A percentile compares a stretch with the other conserved stretches of the same genome.
These are phyloP conservation scores for Arxiozyma slooffiae DNA, from an alignment of 1,139 yeast genomes.

Conservation along the genomic window DNA sequence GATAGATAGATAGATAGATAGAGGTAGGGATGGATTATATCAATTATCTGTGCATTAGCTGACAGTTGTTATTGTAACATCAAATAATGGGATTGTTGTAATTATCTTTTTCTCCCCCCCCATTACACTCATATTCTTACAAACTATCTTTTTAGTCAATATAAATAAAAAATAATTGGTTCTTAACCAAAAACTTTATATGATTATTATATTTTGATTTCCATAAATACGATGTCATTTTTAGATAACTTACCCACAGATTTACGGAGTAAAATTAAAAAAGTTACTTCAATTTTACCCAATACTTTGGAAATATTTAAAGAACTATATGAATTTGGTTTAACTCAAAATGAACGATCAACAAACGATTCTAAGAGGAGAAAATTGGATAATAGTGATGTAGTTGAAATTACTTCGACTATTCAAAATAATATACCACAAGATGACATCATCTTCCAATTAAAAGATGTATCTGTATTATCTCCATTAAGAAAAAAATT, in stretches of 20 bases:
- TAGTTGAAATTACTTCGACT: neutral
- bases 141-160: no score
- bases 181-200: no score
- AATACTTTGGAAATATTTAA: constrained; percentile 19
- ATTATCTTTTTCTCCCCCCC: no score
- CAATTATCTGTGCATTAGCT: no score
- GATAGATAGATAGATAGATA: no score
- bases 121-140: no score
- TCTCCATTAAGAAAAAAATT: constrained; percentile 45
- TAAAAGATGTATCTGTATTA: constrained; percentile 41
- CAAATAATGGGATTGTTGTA: no score
- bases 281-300: constrained; percentile 16
- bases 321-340: constrained; percentile 19
- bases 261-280: constrained; percentile 21
- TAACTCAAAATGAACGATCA: neutral
- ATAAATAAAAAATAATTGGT: no score
- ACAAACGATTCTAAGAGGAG: constrained; percentile 6
- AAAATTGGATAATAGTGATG: neutral
- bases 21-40: no score
- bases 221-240: constrained; percentile 6
- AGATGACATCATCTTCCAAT: constrained; percentile 33
- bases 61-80: no score
- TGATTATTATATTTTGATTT: neutral
- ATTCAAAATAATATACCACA: neutral
- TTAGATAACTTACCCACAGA: constrained; percentile 16